Base-by-base conservation (phyloP, 805 yeast genomes). In the Candida bentonensis region DNA sequence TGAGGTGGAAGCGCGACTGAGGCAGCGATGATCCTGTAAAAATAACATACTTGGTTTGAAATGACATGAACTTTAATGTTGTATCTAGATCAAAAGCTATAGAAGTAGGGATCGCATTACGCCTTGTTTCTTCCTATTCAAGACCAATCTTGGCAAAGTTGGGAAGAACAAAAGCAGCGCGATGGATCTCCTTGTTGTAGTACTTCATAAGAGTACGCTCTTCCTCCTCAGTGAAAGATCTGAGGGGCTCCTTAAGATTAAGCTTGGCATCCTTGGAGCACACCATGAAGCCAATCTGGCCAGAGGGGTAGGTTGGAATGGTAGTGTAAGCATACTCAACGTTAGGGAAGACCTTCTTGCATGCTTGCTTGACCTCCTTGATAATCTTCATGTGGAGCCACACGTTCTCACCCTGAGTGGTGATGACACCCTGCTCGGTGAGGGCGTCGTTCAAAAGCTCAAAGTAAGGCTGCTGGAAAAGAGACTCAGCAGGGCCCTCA, bases 401-500 rank as follows among this genome's bases (percentile, higher is more conserved):
- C 64, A 85, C 79, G 63, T 78, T 80, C 69, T 87, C 96, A 45
- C 53, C 96, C 69, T 89, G 96, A 47, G 96, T 87, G 46, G 79
- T 69, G 58, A 92, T 82, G 47, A 88, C 89, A 61, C 98, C 98
- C 62, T 85, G 77, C 51, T 78, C 92, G 48, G 94, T 87, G 54
- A 89, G 74, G n/a, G 97, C 96, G 50, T 78, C 81, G 62, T 72
- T 68, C 62, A 89, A 72, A 50, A 89, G 75, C 65, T 81, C 73
- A 63, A 88, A 89, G 73, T 89, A 89, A 23, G 87, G 85, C 63
- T 83, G 81, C 69, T 88, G 94, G 77, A 92, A 92, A 43, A 89
- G 73, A 28, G 85, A 72, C 64, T 81, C 96, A 42, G 97, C 97
- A 26, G 98, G 97, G 46, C 97, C 98, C 65, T 89, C 97, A 42